Base-by-base conservation (phyloP, 495 filamentous ascomycete species). In the Xylaria curta region DNA sequence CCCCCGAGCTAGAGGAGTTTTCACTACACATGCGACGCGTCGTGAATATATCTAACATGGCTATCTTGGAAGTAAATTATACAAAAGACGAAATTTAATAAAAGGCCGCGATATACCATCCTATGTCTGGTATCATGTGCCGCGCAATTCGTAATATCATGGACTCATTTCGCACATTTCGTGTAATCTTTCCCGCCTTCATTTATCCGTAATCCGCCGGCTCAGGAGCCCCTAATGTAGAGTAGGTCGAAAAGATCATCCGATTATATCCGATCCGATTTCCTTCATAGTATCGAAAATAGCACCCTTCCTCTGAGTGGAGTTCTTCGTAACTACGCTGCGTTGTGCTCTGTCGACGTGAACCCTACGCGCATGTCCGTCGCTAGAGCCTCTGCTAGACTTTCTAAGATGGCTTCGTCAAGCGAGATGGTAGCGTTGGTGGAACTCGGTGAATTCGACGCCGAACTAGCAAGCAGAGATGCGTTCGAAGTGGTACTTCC, bases 341-440 rank as follows among this genome's bases (percentile, higher is more conserved):
- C 36, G 26, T 24, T 46, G 47, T 46, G 38, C 15, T 26, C 33
- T 13, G 51, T 49, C 1, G 74, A 59, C 5, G 51, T 40, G 13
- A 69, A 24, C 38, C 70, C 69, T 61, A 77, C 66, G 53, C 60
- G 75, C 13, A 79, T 63, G 21, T 66, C 62, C n/a, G 74, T 77
- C 19, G 75, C 61, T 72, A 79, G 73, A 42, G 77, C 77, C 53
- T 79, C 77, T 49, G 72, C 72, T 13, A 79, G 74, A 31, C 72
- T 75, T 38, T 68, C 75, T 15, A 73, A 60, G 49, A 77, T 59
- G 26, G 68, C 65, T 28, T 72, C 73, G 63, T 77, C 70, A 15
- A 75, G 70, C 60, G 46, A 74, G 68, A 56, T 73, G 67, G 31
- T 72, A n/a, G 51, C 58, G 33, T 28, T 60, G 12, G 63, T 33